Evolutionary conservation across 2,329 filamentous ascomycete genomes (phyloP), one percentile per base, ranked within the genome.

Genomic region (Fonsecaea pugnacius): DNA sequence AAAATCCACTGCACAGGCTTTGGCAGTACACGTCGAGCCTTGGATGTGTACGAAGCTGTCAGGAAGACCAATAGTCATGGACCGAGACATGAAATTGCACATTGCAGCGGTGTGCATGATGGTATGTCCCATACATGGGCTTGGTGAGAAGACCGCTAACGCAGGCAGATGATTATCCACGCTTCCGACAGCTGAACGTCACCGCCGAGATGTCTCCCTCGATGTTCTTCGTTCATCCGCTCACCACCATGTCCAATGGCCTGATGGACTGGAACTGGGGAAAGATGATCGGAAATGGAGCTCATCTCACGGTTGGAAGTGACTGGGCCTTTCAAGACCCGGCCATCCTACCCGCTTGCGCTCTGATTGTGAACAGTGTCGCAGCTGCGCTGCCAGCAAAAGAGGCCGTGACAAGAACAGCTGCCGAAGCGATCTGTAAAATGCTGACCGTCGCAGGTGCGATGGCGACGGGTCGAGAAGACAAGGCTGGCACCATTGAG

Each of bases 121-220:
- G 72, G 64, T 71, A 62, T 38, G 58, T 46, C 16, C 10, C 14
- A 30, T 10, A 7, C 33, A 10, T 16, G 8, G 21, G 3, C 1
- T 8, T 35, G 40, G 40, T 14, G 18, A 58, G 16, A 32, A 35
- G 24, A 32, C 10, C 6, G 50, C 24, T 53, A 51, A 60, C 21
- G 18, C 9, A 53, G 50, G 46, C 58, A 72, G 70, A 71, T 53
- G 75, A 76, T 46, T 70, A 72, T 57, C 33, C 68, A 5, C 73
- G 74, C 21, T 75, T 74, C 58, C 54, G 63, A n/a, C 40, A 62
- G 24, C 68, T 74, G 8, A 70, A 71, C 40, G 69, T 76, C 18
- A 77, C 75, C 1, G 75, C 75, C 12, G 75, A 77, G 53, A 76
- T 76, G 73, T 73, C 71, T 1, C 73, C 72, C 3, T 73, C 74